Evolutionary conservation across 768 basidiomycete genomes (phyloP).

Genomic region (Rhodotorula toruloides): DNA sequence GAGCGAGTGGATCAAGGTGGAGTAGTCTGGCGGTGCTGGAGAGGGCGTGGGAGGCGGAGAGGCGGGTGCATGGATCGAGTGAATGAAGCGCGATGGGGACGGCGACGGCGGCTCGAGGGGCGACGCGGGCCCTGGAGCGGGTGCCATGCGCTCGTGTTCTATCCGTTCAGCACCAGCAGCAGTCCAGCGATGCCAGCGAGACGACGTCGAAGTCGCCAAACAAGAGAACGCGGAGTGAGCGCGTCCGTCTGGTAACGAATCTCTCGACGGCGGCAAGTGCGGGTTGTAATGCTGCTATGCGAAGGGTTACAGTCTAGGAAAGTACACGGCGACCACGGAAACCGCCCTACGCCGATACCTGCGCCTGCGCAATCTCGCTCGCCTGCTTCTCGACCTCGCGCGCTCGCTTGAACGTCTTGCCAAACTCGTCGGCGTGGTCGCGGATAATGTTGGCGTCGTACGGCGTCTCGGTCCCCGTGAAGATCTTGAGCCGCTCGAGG

Average conservation of each 20-base stretch:
- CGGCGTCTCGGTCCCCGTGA: constrained; percentile 63
- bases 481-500: constrained; percentile 80
- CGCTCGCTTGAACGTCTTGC: constrained; percentile 22
- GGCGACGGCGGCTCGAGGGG: background rate
- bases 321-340: background rate
- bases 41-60: background rate
- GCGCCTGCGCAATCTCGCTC: background rate
- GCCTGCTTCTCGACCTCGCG: constrained; percentile 1
- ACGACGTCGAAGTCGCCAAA: too few relatives aligned
- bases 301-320: background rate
- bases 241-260: too few relatives aligned
- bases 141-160: too few relatives aligned
- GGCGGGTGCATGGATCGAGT: constrained; percentile 1
- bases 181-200: too few relatives aligned
- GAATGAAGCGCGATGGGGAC: background rate
- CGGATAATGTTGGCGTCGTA: constrained; percentile 69
- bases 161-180: too few relatives aligned
- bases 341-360: background rate
- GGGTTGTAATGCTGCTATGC: too few relatives aligned
- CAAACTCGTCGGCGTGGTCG: constrained; percentile 55
- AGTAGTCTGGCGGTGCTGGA: constrained; percentile 4
- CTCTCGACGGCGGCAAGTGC: too few relatives aligned
- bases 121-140: too few relatives aligned
- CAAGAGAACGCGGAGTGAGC: too few relatives aligned
- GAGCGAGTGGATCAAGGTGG: constrained; percentile 17